Percentiles rank a stretch among this genome's conserved stretches.
Conservation (phyloP, 805 yeast genomes). For the Ogataea pignaliae region DNA sequence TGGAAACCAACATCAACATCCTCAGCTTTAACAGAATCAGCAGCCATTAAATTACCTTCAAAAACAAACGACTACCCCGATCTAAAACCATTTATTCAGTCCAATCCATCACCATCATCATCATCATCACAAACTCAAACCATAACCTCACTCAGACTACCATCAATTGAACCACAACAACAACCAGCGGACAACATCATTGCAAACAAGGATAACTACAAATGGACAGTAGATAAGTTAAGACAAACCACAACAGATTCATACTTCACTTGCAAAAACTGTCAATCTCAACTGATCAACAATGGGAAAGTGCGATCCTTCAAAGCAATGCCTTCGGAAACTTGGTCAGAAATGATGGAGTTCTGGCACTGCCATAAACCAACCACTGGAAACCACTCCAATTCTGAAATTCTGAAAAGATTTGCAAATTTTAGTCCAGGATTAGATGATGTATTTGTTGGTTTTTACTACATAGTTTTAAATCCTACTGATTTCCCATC, state of each 20-base stretch:
- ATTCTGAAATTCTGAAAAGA: conserved; percentile 22
- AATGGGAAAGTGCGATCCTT: conserved; percentile 33
- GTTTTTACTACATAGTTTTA: conserved; percentile 50
- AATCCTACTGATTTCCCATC: conserved; percentile 21
- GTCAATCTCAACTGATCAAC: conserved; percentile 18
- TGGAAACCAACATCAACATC: neutral
- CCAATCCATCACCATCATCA: neutral
- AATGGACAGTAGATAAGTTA: conserved; percentile 23
- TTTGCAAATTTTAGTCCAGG: conserved; percentile 44
- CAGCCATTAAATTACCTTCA: neutral
- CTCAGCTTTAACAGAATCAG: too few relatives aligned
- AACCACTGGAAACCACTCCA: conserved; percentile 14
- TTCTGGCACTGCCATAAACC: conserved; percentile 97
- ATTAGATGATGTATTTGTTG: conserved; percentile 42
- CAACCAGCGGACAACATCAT: neutral
- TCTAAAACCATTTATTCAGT: neutral
- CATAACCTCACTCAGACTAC: conserved; percentile 2
- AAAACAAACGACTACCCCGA: neutral
- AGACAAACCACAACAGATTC: neutral
- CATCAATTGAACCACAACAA: neutral
- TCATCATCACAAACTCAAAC: conserved; percentile 1
- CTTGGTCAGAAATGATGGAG: conserved; percentile 95
- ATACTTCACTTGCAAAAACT: conserved; percentile 14
- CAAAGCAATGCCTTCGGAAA: conserved; percentile 80
- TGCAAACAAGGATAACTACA: conserved; percentile 15